Evolutionary conservation across 768 basidiomycete genomes (phyloP).

Genomic region (Trametopsis cervina): DNA sequence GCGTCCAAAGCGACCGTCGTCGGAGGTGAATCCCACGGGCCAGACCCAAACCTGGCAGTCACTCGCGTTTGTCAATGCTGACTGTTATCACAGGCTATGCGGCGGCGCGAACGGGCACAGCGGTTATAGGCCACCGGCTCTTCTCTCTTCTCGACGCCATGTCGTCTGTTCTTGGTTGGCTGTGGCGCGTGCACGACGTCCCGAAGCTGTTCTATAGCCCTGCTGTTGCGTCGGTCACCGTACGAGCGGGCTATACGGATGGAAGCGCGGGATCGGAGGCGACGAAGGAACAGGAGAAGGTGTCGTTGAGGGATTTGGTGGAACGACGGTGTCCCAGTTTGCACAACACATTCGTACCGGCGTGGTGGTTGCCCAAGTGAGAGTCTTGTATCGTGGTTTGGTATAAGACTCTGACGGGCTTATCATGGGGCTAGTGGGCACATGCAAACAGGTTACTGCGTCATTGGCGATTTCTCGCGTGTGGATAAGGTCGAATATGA

Average conservation of each 20-base stretch:
- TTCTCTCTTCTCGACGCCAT: conserved; percentile 9
- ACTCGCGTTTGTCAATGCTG: too few relatives aligned
- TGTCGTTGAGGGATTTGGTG: conserved; percentile 19
- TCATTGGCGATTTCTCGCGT: conserved; percentile 53
- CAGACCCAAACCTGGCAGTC: too few relatives aligned
- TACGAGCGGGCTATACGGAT: conserved; percentile 13
- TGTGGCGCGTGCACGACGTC: conserved; percentile 13
- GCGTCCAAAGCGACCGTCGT: too few relatives aligned
- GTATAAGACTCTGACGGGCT: not conserved
- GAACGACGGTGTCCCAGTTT: conserved; percentile 23
- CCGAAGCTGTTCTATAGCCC: conserved; percentile 18
- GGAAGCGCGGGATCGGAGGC: conserved; percentile 3
- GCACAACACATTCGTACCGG: conserved; percentile 19
- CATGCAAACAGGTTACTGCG: conserved; percentile 55
- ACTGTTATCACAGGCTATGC: too few relatives aligned
- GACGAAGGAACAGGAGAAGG: conserved; percentile 8
- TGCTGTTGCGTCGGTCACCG: conserved; percentile 13
- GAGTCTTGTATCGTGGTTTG: not conserved
- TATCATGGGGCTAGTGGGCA: conserved; percentile 49
- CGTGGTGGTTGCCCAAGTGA: conserved; percentile 1
- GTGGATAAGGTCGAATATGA: conserved; percentile 49
- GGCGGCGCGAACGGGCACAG: too few relatives aligned
- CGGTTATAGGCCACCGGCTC: too few relatives aligned
- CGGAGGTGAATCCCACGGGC: too few relatives aligned
- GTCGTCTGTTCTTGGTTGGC: conserved; percentile 17